Percentiles rank a stretch among this genome's conserved stretches.
These are phyloP conservation scores for Pichia occidentalis DNA, from an alignment of 805 yeast genomes.

Conservation along the genomic window DNA sequence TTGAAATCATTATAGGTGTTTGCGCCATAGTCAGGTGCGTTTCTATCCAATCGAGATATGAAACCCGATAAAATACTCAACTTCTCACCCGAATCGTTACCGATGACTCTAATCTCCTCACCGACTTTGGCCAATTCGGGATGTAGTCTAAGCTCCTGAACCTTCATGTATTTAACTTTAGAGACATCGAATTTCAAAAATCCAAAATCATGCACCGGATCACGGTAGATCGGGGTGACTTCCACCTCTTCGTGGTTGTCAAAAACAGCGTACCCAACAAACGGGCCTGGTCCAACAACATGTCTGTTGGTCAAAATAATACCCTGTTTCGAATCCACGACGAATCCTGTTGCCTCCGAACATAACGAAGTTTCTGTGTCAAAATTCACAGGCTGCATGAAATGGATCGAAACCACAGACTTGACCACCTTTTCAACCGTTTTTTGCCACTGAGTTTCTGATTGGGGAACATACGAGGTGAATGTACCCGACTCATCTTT, in stretches of 20 bases:
- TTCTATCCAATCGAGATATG: slow-evolving; percentile 78
- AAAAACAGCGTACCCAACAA: slow-evolving; percentile 83
- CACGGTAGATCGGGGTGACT: slow-evolving; percentile 80
- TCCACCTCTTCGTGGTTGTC: slow-evolving; percentile 93
- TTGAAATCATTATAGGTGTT: slow-evolving; percentile 87
- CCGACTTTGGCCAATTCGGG: slow-evolving; percentile 91
- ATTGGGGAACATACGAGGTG: slow-evolving; percentile 13
- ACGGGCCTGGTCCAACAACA: slow-evolving; percentile 94
- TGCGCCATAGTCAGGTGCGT: slow-evolving; percentile 90
- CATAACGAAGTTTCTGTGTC: slow-evolving; percentile 79
- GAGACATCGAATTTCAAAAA: slow-evolving; percentile 72
- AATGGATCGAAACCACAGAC: slow-evolving; percentile 84
- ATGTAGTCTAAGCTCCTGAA: slow-evolving; percentile 56
- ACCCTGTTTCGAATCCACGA: slow-evolving; percentile 77
- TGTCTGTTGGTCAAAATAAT: slow-evolving; percentile 87
- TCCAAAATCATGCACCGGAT: slow-evolving; percentile 95
- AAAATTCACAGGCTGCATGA: slow-evolving; percentile 77
- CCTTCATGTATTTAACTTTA: slow-evolving; percentile 64
- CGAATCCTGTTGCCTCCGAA: slow-evolving; percentile 93
- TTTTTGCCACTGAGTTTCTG: slow-evolving; percentile 56
- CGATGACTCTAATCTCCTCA: slow-evolving; percentile 87
- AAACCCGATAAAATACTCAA: slow-evolving; percentile 84
- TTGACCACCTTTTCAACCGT: slow-evolving; percentile 78
- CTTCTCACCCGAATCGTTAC: slow-evolving; percentile 96
- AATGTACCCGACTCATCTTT: too few species aligned